phyloP scores from a whole-genome alignment of 2,329 filamentous ascomycete genomes.

The Simplicillium aogashimaense region DNA sequence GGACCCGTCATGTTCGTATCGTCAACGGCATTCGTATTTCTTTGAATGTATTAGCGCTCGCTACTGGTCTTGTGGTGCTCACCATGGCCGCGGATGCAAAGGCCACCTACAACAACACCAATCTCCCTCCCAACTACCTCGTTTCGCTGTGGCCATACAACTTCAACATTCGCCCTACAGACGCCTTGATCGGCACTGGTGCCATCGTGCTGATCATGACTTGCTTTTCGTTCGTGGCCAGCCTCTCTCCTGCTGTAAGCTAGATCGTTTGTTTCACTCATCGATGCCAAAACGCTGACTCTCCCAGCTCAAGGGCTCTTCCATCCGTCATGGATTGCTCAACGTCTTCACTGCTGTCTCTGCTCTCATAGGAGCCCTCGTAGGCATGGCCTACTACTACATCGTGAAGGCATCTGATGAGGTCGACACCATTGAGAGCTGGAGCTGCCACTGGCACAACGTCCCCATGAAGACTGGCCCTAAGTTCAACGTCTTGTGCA shows the following conservation, averaged over 20 bases:
- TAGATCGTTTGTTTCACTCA: neutral
- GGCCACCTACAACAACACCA: slow-evolving; percentile 44
- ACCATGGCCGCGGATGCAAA: slow-evolving; percentile 45
- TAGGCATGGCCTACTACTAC: slow-evolving; percentile 49
- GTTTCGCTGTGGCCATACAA: slow-evolving; percentile 48
- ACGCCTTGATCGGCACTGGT: slow-evolving; percentile 43
- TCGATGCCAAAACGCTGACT: neutral
- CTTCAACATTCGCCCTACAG: slow-evolving; percentile 46
- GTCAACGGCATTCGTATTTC: slow-evolving; percentile 35
- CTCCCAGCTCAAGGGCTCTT: slow-evolving; percentile 10
- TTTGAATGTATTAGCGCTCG: slow-evolving; percentile 38
- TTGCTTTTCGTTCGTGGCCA: slow-evolving; percentile 33
- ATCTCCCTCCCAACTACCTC: slow-evolving; percentile 33
- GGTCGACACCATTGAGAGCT: slow-evolving; percentile 48
- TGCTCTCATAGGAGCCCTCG: slow-evolving; percentile 29
- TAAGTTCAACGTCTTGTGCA: slow-evolving; percentile 46
- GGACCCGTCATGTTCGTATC: slow-evolving; percentile 25
- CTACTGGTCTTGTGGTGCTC: slow-evolving; percentile 40
- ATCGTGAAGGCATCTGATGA: slow-evolving; percentile 40
- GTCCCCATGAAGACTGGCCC: slow-evolving; percentile 43
- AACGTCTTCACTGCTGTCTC: slow-evolving; percentile 16
- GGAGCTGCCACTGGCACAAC: slow-evolving; percentile 50
- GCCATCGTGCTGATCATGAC: slow-evolving; percentile 39
- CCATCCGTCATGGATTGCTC: slow-evolving; percentile 8
- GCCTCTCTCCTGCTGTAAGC: slow-evolving; percentile 41